Evolutionary conservation across 495 filamentous ascomycete genomes (phyloP).

Genomic region (Neurospora sp.): DNA sequence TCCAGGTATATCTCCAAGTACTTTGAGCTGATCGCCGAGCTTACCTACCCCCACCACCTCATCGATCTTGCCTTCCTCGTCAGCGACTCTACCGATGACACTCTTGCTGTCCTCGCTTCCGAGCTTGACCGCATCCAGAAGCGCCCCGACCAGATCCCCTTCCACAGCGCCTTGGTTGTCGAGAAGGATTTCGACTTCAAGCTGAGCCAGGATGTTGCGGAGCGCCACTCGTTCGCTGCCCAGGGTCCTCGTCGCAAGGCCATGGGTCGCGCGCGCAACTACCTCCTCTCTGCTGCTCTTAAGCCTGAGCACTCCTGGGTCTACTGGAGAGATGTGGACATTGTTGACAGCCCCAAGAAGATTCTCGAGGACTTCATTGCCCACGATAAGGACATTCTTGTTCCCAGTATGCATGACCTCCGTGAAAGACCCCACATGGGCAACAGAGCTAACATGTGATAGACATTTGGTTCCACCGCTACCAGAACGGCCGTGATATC

Average conservation of each 20-base stretch:
- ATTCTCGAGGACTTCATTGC: constrained; percentile 94
- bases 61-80: constrained; percentile 96
- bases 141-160: constrained; percentile 64
- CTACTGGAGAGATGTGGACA: constrained; percentile 97
- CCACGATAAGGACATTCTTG: constrained; percentile 84
- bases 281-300: constrained; percentile 72
- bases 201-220: constrained; percentile 62
- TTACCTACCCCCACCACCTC: constrained; percentile 89
- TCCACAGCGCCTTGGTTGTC: constrained; percentile 72
- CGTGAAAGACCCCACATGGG: neutral
- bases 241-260: constrained; percentile 86
- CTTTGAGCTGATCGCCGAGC: constrained; percentile 82
- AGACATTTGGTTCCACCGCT: constrained; percentile 99
- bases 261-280: constrained; percentile 85
- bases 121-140: constrained; percentile 87
- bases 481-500: constrained; percentile 70
- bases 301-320: constrained; percentile 97
- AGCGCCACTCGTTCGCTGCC: constrained; percentile 76
- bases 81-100: constrained; percentile 83
- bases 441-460: constrained; percentile 20
- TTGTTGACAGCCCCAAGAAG: constrained; percentile 73
- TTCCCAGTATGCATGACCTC: constrained; percentile 65
- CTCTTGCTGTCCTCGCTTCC: constrained; percentile 62
- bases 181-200: constrained; percentile 79
- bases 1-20: constrained; percentile 70